Percentiles rank a stretch among this genome's conserved stretches.
Evolutionary conservation across 345 rosid genomes (phyloP).

Genomic region (Salix udensis): DNA sequence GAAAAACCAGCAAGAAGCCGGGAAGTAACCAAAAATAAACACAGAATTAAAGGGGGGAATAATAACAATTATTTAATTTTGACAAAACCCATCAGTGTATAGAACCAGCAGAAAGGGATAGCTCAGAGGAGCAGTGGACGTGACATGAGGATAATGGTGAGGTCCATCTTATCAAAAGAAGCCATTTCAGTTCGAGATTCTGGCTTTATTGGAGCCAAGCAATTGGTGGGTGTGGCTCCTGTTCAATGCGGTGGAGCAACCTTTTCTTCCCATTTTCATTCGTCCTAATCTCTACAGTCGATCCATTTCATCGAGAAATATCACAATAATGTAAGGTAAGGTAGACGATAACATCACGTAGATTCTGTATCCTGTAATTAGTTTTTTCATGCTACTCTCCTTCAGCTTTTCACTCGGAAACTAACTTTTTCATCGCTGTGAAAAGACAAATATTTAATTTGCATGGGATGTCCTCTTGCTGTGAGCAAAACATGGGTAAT

Average conservation of each 20-base stretch:
- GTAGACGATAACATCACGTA: constrained; percentile 2
- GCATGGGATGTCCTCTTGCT: too few relatives aligned
- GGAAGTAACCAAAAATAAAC: not conserved
- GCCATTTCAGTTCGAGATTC: constrained; percentile 32
- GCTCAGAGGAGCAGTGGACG: constrained; percentile 10
- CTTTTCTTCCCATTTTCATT: not conserved
- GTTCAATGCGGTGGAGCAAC: constrained; percentile 14
- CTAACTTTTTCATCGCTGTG: not conserved
- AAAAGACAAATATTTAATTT: too few relatives aligned
- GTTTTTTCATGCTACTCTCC: not conserved
- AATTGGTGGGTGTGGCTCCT: constrained; percentile 25
- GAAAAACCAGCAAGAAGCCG: not conserved
- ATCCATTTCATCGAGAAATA: constrained; percentile 2
- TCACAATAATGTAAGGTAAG: not conserved
- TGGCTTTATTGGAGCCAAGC: constrained; percentile 29
- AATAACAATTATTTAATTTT: too few relatives aligned
- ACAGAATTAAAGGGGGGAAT: not conserved
- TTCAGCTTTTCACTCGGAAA: not conserved
- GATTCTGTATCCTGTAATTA: not conserved
- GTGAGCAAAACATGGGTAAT: too few relatives aligned
- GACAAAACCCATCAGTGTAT: too few relatives aligned
- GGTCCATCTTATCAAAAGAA: constrained; percentile 39
- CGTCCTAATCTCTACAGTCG: constrained; percentile 6
- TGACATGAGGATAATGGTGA: constrained; percentile 29
- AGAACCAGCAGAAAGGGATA: constrained; percentile 11